These are phyloP conservation scores for Typha latifolia DNA, from an alignment of 176 grass and related monocot species.

Conservation along the genomic window DNA sequence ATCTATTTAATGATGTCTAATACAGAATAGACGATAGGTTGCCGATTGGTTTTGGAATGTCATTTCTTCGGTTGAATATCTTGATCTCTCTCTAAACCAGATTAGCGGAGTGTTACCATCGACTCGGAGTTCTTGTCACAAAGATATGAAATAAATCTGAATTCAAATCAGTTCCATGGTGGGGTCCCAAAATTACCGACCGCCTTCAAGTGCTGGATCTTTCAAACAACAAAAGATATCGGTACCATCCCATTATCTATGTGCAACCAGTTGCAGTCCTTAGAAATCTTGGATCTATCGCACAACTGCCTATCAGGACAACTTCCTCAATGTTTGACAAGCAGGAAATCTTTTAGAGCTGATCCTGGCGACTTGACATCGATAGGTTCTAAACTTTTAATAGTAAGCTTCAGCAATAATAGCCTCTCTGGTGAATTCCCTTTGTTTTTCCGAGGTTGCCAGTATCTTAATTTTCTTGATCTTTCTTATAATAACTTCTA, in stretches of 20 bases:
- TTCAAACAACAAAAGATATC: conserved; percentile 20
- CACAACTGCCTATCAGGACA: background rate
- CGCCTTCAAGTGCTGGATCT: background rate
- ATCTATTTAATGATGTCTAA: conserved; percentile 12
- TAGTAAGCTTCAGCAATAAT: too few relatives aligned
- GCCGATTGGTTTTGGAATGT: conserved; percentile 35
- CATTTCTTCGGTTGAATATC: background rate
- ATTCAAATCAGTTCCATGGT: conserved; percentile 12
- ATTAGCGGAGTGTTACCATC: conserved; percentile 14
- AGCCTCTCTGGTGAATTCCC: too few relatives aligned
- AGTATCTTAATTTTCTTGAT: too few relatives aligned
- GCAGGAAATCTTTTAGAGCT: background rate
- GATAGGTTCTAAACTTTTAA: background rate
- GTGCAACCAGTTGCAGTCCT: background rate
- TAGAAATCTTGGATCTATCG: background rate
- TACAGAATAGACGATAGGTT: conserved; percentile 12
- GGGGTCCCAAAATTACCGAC: background rate
- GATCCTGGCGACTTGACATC: too few relatives aligned
- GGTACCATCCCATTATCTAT: conserved; percentile 23
- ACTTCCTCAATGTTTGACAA: background rate
- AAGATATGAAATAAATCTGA: background rate
- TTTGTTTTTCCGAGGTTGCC: too few relatives aligned
- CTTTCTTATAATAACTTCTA: too few relatives aligned
- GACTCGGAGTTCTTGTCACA: background rate
- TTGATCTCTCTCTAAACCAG: conserved; percentile 15